Conservation (phyloP, 164 flowering plant species). For the Cinnamomum chago region DNA sequence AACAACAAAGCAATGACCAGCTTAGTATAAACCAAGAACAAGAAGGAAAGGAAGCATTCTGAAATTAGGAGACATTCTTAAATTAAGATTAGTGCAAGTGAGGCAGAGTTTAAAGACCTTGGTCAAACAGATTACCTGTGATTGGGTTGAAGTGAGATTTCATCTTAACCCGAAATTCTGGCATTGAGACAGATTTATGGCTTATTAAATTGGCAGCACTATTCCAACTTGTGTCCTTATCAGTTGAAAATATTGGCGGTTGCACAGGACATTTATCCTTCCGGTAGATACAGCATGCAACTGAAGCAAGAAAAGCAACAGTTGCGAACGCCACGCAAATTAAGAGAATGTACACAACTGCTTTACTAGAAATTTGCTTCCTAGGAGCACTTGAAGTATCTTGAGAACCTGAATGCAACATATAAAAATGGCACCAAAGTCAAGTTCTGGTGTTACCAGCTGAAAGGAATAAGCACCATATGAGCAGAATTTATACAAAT, state of each 20-base stretch:
- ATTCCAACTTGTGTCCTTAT: slow-evolving; percentile 63
- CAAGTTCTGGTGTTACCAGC: neutral
- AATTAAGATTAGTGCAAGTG: neutral
- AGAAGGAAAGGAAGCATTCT: neutral
- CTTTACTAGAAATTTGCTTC: slow-evolving; percentile 46
- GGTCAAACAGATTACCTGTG: slow-evolving; percentile 36
- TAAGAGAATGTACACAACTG: slow-evolving; percentile 51
- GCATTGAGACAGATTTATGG: slow-evolving; percentile 33
- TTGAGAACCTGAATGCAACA: slow-evolving; percentile 40
- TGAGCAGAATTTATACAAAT: too few species aligned
- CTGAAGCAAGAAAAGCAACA: slow-evolving; percentile 53
- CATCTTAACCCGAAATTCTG: slow-evolving; percentile 30
- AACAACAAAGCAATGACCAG: neutral
- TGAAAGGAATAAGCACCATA: neutral
- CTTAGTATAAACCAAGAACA: neutral
- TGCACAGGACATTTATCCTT: slow-evolving; percentile 44
- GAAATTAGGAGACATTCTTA: neutral
- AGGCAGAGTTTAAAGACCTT: neutral
- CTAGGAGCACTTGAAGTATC: slow-evolving; percentile 26
- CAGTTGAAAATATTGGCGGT: slow-evolving; percentile 47
- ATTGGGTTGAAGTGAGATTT: slow-evolving; percentile 32
- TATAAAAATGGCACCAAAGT: neutral
- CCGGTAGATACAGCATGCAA: slow-evolving; percentile 47
- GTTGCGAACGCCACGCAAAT: slow-evolving; percentile 54
- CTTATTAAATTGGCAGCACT: slow-evolving; percentile 71